These are phyloP conservation scores for Puccinia horiana DNA, from an alignment of 1,284 basidiomycete species.

Conservation along the genomic window DNA sequence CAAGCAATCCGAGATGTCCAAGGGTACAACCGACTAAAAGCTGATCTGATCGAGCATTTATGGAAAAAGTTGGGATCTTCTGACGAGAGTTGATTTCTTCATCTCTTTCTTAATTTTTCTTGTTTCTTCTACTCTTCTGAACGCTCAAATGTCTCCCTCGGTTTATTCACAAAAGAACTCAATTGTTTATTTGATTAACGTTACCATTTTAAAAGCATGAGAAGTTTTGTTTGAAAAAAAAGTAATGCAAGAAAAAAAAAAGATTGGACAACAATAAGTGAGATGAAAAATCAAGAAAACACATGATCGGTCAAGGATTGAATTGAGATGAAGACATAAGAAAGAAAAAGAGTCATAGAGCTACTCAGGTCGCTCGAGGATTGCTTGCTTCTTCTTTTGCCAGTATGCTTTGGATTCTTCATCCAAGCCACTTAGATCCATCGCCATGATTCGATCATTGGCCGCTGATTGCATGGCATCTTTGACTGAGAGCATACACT, in stretches of 20 bases:
- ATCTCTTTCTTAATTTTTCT: background rate
- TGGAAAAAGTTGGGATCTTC: background rate
- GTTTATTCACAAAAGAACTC: too few relatives aligned
- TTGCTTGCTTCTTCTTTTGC: background rate
- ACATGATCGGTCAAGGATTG: background rate
- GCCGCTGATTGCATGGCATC: background rate
- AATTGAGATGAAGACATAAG: background rate
- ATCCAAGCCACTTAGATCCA: constrained; percentile 5
- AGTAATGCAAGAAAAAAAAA: background rate
- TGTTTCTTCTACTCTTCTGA: background rate
- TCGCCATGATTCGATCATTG: background rate
- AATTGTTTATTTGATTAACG: too few relatives aligned
- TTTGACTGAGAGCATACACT: too few relatives aligned
- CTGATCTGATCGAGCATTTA: constrained; percentile 8
- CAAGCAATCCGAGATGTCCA: background rate
- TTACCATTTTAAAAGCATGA: too few relatives aligned
- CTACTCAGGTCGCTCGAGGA: background rate
- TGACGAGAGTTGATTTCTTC: background rate
- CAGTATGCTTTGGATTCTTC: background rate
- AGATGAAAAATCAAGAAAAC: too few relatives aligned
- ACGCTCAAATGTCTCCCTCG: too few relatives aligned
- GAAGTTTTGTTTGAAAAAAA: background rate
- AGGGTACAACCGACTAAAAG: background rate
- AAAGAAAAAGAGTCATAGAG: background rate
- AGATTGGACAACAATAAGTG: too few relatives aligned